A percentile compares a stretch with the other conserved stretches of the same genome.
These are phyloP conservation scores for Tetracentron sinense DNA, from an alignment of 164 flowering plant species.

Conservation along the genomic window DNA sequence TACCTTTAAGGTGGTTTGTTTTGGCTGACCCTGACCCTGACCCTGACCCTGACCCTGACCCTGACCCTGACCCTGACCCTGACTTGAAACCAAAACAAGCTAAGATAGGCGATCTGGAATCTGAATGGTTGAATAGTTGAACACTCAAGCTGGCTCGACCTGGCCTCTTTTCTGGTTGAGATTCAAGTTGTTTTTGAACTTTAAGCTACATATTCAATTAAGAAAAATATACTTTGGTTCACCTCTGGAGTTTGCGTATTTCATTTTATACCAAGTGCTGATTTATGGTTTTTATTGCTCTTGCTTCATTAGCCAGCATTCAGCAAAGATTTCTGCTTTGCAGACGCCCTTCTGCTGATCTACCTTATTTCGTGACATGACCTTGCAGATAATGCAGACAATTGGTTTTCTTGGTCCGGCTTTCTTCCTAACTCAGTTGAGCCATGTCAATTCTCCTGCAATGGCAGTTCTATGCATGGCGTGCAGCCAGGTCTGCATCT, in stretches of 20 bases:
- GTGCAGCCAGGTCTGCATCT: conserved; percentile 81
- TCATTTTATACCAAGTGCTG: too few species aligned
- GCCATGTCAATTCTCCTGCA: conserved; percentile 88
- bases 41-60: too few species aligned
- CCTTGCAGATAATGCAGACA: too few species aligned
- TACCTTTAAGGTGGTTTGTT: neutral
- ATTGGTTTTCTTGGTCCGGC: conserved; percentile 99
- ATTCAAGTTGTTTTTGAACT: neutral
- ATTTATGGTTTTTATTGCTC: too few species aligned
- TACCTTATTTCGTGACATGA: too few species aligned
- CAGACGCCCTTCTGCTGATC: too few species aligned
- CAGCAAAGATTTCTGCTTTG: too few species aligned
- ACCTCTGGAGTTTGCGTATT: neutral
- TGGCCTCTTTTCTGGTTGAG: neutral
- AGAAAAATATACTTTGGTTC: neutral
- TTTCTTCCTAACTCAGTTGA: conserved; percentile 87
- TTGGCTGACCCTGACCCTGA: neutral
- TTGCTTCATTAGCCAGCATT: too few species aligned
- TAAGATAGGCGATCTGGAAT: too few species aligned
- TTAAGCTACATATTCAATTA: neutral
- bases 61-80: too few species aligned
- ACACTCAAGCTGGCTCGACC: neutral
- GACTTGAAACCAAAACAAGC: too few species aligned
- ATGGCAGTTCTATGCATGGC: conserved; percentile 97
- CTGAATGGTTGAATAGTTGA: too few species aligned